Conservation (phyloP, 768 basidiomycete genomes). For the Jaapia argillacea region DNA sequence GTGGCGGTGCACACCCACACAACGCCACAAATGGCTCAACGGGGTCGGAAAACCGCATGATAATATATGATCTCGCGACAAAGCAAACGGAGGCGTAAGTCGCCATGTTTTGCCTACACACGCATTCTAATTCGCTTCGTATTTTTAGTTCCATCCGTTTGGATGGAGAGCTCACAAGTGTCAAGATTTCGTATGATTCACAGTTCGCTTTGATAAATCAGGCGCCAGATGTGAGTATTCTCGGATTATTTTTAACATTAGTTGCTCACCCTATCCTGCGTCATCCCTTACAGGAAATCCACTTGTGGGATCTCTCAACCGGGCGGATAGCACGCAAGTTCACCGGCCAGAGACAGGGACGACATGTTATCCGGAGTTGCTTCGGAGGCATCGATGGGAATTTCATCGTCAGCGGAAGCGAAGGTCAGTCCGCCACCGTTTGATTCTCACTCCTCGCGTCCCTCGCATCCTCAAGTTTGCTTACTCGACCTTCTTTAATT, state of each 20-base stretch:
- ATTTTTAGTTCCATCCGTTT: conserved; percentile 47
- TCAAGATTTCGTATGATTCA: conserved; percentile 80
- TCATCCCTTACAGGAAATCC: conserved; percentile 73
- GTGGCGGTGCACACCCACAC: not conserved
- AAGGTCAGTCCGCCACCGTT: conserved; percentile 48
- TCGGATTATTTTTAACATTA: conserved; percentile 8
- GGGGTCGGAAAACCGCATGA: conserved; percentile 53
- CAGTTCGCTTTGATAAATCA: conserved; percentile 82
- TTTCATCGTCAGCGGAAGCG: conserved; percentile 89
- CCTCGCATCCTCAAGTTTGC: not conserved
- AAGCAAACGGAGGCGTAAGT: conserved; percentile 63
- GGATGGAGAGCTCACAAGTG: conserved; percentile 79
- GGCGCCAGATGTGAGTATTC: conserved; percentile 65
- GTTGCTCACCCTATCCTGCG: not conserved
- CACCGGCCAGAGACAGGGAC: conserved; percentile 75
- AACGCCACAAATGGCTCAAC: conserved; percentile 23
- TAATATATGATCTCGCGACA: conserved; percentile 67
- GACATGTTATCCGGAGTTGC: conserved; percentile 84
- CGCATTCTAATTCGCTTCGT: conserved; percentile 8
- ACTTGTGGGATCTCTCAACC: conserved; percentile 73
- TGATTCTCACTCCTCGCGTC: not conserved
- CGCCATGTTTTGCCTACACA: conserved; percentile 4
- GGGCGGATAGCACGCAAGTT: conserved; percentile 70
- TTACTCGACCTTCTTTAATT: conserved; percentile 1
- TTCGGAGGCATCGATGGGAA: conserved; percentile 87